Conservation (phyloP, 257 asterid species). For the Fraxinus excelsior region DNA sequence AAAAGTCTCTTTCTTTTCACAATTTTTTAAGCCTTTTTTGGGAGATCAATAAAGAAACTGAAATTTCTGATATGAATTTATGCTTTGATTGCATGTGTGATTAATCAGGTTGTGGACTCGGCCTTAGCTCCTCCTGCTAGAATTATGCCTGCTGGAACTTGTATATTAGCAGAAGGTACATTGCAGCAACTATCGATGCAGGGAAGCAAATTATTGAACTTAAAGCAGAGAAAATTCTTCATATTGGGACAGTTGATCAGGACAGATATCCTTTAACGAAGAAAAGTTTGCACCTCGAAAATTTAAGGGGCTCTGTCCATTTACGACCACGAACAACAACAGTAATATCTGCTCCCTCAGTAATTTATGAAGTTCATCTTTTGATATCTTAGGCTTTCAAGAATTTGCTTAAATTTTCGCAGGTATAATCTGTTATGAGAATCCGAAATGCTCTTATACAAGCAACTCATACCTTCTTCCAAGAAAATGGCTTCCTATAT, state of each 20-base stretch:
- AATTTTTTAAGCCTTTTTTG: not conserved
- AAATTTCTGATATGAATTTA: not conserved
- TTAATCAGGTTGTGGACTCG: constrained; percentile 73
- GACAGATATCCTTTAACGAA: constrained; percentile 67
- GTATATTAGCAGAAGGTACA: constrained; percentile 69
- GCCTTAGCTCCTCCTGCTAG: constrained; percentile 54
- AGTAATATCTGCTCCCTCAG: constrained; percentile 32
- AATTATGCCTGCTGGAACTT: constrained; percentile 78
- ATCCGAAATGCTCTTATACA: constrained; percentile 59
- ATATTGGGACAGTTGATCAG: constrained; percentile 64
- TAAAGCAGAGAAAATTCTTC: constrained; percentile 60
- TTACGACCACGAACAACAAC: constrained; percentile 86
- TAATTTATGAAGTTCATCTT: not conserved
- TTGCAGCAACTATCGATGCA: constrained; percentile 59
- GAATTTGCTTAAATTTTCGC: constrained; percentile 21
- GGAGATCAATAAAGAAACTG: not conserved
- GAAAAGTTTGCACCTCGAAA: constrained; percentile 76
- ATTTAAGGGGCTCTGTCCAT: constrained; percentile 59
- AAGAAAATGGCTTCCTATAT: constrained; percentile 58
- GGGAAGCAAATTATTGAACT: constrained; percentile 64
- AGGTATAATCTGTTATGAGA: constrained; percentile 84
- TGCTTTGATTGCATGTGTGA: not conserved
- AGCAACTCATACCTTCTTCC: constrained; percentile 57
- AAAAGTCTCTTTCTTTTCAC: not conserved
- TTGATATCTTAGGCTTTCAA: not conserved